Percentiles rank a stretch among this genome's conserved stretches.
Conservation (phyloP, 352 stramenopile genomes). For the Phytophthora pseudosyringae region DNA sequence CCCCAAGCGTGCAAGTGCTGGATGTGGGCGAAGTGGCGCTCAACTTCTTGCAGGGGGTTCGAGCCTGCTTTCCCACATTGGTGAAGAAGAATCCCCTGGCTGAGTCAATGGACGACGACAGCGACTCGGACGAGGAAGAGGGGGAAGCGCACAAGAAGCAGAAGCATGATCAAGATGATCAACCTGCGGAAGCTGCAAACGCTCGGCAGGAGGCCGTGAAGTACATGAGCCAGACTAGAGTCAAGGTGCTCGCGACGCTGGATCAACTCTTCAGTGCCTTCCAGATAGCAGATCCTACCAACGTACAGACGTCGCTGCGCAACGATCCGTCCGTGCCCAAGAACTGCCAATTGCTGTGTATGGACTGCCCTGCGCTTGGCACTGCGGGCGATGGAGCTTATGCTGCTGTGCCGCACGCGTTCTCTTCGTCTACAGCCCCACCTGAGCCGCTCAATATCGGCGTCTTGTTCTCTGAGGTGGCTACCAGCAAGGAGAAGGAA, state of each 20-base stretch:
- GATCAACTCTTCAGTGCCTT: constrained; percentile 52
- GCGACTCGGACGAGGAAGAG: constrained; percentile 45
- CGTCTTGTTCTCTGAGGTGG: constrained; percentile 60
- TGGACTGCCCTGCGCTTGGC: constrained; percentile 52
- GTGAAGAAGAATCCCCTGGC: constrained; percentile 59
- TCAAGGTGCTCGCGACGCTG: constrained; percentile 53
- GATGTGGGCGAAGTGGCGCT: constrained; percentile 66
- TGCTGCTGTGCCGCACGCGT: constrained; percentile 16
- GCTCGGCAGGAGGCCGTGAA: constrained; percentile 16
- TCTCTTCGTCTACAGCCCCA: constrained; percentile 15
- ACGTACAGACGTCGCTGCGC: constrained; percentile 37
- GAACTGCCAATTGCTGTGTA: constrained; percentile 57
- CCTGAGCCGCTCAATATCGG: constrained; percentile 58
- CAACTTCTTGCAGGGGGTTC: constrained; percentile 57
- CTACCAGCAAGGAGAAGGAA: constrained; percentile 19
- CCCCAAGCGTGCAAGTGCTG: constrained; percentile 49
- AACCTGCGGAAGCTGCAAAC: constrained; percentile 14
- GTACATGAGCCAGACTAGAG: constrained; percentile 45
- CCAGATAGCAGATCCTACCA: constrained; percentile 35
- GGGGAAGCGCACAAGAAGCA: constrained; percentile 41
- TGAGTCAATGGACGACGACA: constrained; percentile 36
- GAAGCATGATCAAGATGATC: constrained; percentile 27
- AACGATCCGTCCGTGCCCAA: constrained; percentile 34
- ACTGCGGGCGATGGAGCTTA: constrained; percentile 1
- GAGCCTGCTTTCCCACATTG: constrained; percentile 70